Evolutionary conservation across 2,329 filamentous ascomycete genomes (phyloP).

Genomic region (Cladorrhinum sp.): DNA sequence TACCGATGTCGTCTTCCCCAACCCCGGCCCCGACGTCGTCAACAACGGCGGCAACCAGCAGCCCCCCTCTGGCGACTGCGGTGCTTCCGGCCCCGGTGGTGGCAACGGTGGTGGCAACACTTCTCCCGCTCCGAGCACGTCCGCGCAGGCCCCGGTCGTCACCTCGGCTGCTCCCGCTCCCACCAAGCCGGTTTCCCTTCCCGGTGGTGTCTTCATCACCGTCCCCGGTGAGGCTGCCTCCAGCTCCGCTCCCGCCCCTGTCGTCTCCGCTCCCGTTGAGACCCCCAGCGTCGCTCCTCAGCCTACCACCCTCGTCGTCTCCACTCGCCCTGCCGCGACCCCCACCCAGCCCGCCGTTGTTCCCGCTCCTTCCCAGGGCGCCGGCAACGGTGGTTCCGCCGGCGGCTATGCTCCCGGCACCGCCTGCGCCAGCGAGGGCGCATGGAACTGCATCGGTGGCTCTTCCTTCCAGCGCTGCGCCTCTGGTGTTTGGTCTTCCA

Average conservation of each 20-base stretch:
- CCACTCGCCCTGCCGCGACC: constrained; percentile 9
- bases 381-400: constrained; percentile 19
- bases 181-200: background rate
- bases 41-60: constrained; percentile 17
- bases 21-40: constrained; percentile 41
- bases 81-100: constrained; percentile 28
- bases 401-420: constrained; percentile 38
- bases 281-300: background rate
- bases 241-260: constrained; percentile 23
- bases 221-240: constrained; percentile 4
- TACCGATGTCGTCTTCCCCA: constrained; percentile 61
- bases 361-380: constrained; percentile 9
- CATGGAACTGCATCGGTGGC: constrained; percentile 49
- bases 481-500: constrained; percentile 44
- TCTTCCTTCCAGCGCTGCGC: constrained; percentile 52
- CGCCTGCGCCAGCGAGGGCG: constrained; percentile 46
- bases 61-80: constrained; percentile 32
- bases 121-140: constrained; percentile 10
- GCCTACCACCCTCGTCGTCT: constrained; percentile 22
- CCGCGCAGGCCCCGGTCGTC: constrained; percentile 16
- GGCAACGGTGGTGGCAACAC: constrained; percentile 23
- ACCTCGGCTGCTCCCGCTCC: constrained; percentile 13
- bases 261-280: background rate
- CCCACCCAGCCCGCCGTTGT: constrained; percentile 8
- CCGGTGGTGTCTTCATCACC: constrained; percentile 28